Conservation (phyloP, 1,139 yeast genomes). For the Geotrichum phurueaensis region DNA sequence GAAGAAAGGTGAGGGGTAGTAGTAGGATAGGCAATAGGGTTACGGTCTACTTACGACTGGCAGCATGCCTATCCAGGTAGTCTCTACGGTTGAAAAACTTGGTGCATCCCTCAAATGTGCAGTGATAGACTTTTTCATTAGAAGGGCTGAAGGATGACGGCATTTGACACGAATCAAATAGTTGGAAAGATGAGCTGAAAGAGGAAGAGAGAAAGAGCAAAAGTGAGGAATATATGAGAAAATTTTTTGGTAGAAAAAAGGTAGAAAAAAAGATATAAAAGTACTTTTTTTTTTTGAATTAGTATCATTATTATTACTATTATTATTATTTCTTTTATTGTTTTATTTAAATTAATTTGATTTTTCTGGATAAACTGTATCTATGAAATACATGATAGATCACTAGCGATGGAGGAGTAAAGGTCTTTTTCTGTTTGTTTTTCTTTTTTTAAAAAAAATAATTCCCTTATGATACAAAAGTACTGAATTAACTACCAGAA, state of each 20-base stretch:
- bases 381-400: not conserved
- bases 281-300: not conserved
- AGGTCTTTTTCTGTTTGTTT: not conserved
- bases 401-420: not conserved
- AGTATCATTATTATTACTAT: too few species aligned
- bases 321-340: too few species aligned
- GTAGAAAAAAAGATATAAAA: too few species aligned
- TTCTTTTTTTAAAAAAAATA: too few species aligned
- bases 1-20: not conserved
- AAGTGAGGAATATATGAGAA: too few species aligned
- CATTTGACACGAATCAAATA: not conserved
- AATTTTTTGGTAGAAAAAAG: too few species aligned
- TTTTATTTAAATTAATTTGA: too few species aligned
- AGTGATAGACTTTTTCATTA: constrained; percentile 20
- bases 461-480: too few species aligned
- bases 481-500: too few species aligned
- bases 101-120: constrained; percentile 33
- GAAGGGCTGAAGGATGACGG: not conserved
- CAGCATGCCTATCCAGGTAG: constrained; percentile 35
- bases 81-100: constrained; percentile 36
- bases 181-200: not conserved
- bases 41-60: constrained; percentile 28
- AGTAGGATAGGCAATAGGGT: not conserved
- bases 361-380: not conserved
- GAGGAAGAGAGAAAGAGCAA: not conserved